Base-by-base conservation (phyloP, 331 rosid genomes). In the Rhamnella rubrinervis region DNA sequence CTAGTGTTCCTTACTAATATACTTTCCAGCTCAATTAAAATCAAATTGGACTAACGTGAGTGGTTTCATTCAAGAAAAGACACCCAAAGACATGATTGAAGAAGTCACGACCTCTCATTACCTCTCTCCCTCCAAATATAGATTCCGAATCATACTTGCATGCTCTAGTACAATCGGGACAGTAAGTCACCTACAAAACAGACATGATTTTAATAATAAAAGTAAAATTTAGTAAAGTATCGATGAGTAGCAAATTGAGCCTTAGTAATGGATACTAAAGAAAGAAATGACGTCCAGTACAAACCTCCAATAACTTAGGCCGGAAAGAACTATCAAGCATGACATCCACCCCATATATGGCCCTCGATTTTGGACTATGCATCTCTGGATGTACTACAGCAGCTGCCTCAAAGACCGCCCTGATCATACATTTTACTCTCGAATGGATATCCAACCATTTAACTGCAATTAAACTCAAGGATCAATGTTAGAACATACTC, bases 161-260 rank as follows among this genome's bases (percentile, higher is more conserved):
- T 21, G 91, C 98, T 81, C 98, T 85, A 19, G 88, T 78, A 70
- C 98, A 93, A 78, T 93, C 98, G 11, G 97, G 98, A 67, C 98
- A 93, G 75, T 91, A 91, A 37, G 98, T 93, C 75, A 91, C 97
- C 97, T 91, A 63, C n/a, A 82, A 39, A 61, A 67, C 63, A 63
- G 70, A 38, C 72, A 53, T 71, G 56, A 18, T 56, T 37, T 47
- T 39, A 23, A 50, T 0, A 44, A 44, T 44, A 44, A 12, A 40
- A 40, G 47, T 18, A 44, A 12, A 40, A 40, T 13, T 18, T 37
- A 47, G 68, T 58, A 68, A 14, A 66, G 7, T 59, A 11, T 3
- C 12, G 13, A 25, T 59, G 16, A 28, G 23, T 19, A 25, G 3
- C 59, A 25, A 10, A 15, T 16, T 55, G 13, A 25, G 19, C 7